These are phyloP conservation scores for Spirogloea muscicola DNA, from an alignment of 139 green algal genomes.

Conservation along the genomic window DNA sequence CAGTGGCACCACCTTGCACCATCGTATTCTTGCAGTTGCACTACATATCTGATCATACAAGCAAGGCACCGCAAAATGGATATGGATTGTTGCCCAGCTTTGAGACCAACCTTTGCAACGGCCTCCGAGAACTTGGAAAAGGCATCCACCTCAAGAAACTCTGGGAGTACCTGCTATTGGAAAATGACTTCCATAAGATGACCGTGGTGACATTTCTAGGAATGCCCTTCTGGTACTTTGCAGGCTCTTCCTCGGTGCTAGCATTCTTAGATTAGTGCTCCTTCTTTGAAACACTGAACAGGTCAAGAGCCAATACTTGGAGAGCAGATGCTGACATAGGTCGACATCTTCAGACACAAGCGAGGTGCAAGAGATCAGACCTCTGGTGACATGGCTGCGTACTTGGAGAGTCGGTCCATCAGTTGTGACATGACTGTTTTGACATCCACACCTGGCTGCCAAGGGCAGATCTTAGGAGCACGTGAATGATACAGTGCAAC, in stretches of 20 bases:
- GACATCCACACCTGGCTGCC: constrained; percentile 59
- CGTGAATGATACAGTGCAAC: background rate
- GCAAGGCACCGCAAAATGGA: background rate
- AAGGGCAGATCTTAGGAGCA: background rate
- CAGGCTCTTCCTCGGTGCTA: no score
- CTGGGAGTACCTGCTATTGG: constrained; percentile 31
- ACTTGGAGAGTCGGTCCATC: constrained; percentile 24
- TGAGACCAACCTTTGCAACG: constrained; percentile 54
- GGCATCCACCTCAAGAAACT: constrained; percentile 61
- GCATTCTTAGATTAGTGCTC: no score
- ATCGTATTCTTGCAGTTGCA: no score
- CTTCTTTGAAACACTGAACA: no score
- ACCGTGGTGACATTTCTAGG: no score
- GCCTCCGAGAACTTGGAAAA: constrained; percentile 69
- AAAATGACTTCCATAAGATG: no score
- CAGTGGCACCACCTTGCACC: background rate
- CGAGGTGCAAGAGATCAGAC: background rate
- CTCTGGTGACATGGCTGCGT: constrained; percentile 16
- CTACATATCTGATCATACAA: background rate
- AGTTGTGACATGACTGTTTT: constrained; percentile 12
- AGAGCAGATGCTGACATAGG: no score
- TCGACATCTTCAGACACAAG: no score
- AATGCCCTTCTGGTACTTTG: no score
- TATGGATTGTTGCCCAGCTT: no score
- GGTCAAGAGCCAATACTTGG: no score